Evolutionary conservation across 257 asterid genomes (phyloP).

Genomic region (Petrea volubilis): DNA sequence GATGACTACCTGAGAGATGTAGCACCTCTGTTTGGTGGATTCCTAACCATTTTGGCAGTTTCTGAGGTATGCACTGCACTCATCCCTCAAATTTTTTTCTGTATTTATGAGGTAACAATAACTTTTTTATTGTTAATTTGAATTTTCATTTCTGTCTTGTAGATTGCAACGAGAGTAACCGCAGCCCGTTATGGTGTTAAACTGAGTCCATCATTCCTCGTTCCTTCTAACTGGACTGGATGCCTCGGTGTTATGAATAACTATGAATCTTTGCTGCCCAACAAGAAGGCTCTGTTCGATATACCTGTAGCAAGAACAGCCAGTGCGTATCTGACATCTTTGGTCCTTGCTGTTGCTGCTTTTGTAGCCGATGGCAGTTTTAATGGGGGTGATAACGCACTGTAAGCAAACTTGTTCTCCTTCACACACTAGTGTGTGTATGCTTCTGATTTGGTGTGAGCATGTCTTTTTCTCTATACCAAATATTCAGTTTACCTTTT

Average conservation of each 20-base stretch:
- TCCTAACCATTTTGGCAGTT: slow-evolving; percentile 79
- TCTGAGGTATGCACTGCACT: slow-evolving; percentile 66
- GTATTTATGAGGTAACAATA: no score
- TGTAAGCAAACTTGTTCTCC: slow-evolving; percentile 48
- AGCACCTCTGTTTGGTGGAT: slow-evolving; percentile 88
- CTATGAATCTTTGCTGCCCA: slow-evolving; percentile 80
- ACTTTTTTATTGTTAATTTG: background rate
- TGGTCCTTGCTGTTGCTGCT: slow-evolving; percentile 67
- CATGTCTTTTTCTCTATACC: background rate
- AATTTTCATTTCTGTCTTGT: slow-evolving; percentile 13
- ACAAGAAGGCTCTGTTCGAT: slow-evolving; percentile 83
- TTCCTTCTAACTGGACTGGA: slow-evolving; percentile 92
- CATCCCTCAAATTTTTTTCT: background rate
- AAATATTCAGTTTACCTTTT: background rate
- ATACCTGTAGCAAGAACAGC: slow-evolving; percentile 90
- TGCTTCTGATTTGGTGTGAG: no score
- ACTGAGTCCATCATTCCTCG: slow-evolving; percentile 95
- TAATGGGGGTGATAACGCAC: slow-evolving; percentile 87
- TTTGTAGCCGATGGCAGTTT: slow-evolving; percentile 84
- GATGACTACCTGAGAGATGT: slow-evolving; percentile 70
- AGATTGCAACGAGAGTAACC: slow-evolving; percentile 78
- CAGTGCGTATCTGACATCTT: slow-evolving; percentile 76
- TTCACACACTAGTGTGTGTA: background rate
- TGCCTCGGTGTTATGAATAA: slow-evolving; percentile 90
- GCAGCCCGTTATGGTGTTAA: slow-evolving; percentile 81